phyloP scores from a whole-genome alignment of 305 asterid genomes.

The Ilex paraguariensis region DNA sequence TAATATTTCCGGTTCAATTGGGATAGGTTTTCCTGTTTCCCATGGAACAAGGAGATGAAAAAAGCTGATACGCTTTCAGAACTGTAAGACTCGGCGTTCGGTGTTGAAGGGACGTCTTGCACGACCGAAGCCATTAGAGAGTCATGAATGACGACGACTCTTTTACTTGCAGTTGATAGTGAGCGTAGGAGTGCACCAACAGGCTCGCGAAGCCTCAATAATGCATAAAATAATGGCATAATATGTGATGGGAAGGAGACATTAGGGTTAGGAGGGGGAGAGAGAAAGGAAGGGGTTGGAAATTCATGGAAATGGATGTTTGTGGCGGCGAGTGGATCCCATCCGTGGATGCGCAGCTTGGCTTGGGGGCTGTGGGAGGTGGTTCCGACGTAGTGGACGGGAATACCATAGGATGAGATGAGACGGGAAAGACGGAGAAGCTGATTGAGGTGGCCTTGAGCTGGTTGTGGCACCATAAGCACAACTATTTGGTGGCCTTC shows the following conservation, averaged over 20 bases:
- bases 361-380: background rate
- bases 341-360: background rate
- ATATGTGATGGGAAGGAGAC: background rate
- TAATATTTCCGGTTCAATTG: too few species aligned
- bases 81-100: background rate
- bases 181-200: background rate
- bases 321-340: background rate
- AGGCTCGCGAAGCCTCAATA: background rate
- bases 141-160: background rate
- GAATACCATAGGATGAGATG: background rate
- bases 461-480: background rate
- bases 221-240: background rate
- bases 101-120: background rate
- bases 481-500: background rate
- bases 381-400: background rate
- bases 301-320: background rate
- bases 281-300: background rate
- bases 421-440: background rate
- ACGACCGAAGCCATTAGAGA: background rate
- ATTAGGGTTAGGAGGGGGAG: background rate
- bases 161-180: background rate
- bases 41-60: background rate
- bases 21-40: too few species aligned
- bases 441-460: background rate
- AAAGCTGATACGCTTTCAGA: background rate